phyloP scores from a whole-genome alignment of 495 filamentous ascomycete species.

The Hyaloscypha variabilis region DNA sequence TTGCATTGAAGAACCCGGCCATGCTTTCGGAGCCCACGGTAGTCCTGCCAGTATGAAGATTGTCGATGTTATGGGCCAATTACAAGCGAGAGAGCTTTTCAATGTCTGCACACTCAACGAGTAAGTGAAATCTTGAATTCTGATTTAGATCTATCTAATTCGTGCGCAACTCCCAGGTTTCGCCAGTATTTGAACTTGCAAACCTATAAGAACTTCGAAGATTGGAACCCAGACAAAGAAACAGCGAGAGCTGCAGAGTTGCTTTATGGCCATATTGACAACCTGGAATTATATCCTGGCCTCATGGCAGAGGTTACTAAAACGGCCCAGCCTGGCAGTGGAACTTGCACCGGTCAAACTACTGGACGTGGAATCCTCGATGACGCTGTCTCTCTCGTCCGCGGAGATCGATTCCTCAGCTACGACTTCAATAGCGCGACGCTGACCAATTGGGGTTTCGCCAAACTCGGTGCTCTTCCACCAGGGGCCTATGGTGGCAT shows the following conservation, averaged over 20 bases:
- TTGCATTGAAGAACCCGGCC: conserved; percentile 67
- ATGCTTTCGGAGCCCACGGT: conserved; percentile 69
- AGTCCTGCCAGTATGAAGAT: conserved; percentile 72
- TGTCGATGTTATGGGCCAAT: conserved; percentile 83
- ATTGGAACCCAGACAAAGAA: conserved; percentile 78
- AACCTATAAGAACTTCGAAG: conserved; percentile 76
- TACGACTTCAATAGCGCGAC: conserved; percentile 68
- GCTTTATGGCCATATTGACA: conserved; percentile 79
- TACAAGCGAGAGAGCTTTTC: conserved; percentile 65
- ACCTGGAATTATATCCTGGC: conserved; percentile 81
- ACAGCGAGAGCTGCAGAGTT: conserved; percentile 71
- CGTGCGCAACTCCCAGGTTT: conserved; percentile 87
- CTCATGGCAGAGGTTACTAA: conserved; percentile 82
- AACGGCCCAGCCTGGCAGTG: conserved; percentile 74
- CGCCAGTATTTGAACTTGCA: conserved; percentile 76
- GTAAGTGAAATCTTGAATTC: conserved; percentile 14
- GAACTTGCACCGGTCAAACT: conserved; percentile 80
- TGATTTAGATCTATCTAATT: too few species aligned
- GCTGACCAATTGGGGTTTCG: conserved; percentile 77
- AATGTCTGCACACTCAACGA: conserved; percentile 48
- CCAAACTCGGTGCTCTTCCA: conserved; percentile 74
- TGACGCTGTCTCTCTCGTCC: conserved; percentile 81
- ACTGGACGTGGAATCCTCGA: conserved; percentile 81
- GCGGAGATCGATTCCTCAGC: conserved; percentile 87
- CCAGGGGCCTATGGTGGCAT: conserved; percentile 53